Evolutionary conservation across 495 filamentous ascomycete species (phyloP).

Genomic region (Penicillium salamii): DNA sequence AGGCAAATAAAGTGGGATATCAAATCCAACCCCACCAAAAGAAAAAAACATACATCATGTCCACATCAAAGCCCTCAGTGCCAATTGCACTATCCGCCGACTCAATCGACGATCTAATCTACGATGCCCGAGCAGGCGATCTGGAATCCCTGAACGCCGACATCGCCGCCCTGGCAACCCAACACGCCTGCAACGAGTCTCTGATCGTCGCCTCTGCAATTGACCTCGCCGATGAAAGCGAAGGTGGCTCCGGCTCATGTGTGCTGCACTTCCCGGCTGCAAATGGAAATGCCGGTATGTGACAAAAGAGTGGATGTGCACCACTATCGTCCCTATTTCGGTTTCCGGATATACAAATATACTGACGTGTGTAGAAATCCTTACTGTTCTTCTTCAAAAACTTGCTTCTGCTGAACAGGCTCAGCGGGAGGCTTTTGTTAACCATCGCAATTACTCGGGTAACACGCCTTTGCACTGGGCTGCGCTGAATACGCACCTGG

Average conservation of each 20-base stretch:
- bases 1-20: constrained; percentile 5
- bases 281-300: constrained; percentile 77
- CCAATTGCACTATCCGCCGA: constrained; percentile 59
- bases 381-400: constrained; percentile 46
- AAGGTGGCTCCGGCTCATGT: constrained; percentile 43
- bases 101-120: constrained; percentile 83
- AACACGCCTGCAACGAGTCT: constrained; percentile 48
- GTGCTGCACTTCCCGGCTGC: constrained; percentile 85
- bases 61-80: constrained; percentile 30
- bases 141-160: constrained; percentile 61
- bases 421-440: constrained; percentile 46
- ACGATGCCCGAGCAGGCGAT: constrained; percentile 74
- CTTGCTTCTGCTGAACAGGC: constrained; percentile 27
- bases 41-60: constrained; percentile 13
- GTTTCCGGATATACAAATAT: too few relatives aligned
- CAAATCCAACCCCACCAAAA: constrained; percentile 3
- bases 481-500: constrained; percentile 79
- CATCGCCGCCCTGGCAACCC: constrained; percentile 54
- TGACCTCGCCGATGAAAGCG: constrained; percentile 69
- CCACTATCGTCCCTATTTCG: too few relatives aligned
- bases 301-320: too few relatives aligned
- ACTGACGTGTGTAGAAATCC: constrained; percentile 37
- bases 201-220: constrained; percentile 62
- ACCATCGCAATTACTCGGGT: constrained; percentile 70
- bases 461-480: constrained; percentile 95